A percentile compares a stretch with the other conserved stretches of the same genome.
Conservation (phyloP, 2,329 filamentous ascomycete species). For the Fusarium domesticum region DNA sequence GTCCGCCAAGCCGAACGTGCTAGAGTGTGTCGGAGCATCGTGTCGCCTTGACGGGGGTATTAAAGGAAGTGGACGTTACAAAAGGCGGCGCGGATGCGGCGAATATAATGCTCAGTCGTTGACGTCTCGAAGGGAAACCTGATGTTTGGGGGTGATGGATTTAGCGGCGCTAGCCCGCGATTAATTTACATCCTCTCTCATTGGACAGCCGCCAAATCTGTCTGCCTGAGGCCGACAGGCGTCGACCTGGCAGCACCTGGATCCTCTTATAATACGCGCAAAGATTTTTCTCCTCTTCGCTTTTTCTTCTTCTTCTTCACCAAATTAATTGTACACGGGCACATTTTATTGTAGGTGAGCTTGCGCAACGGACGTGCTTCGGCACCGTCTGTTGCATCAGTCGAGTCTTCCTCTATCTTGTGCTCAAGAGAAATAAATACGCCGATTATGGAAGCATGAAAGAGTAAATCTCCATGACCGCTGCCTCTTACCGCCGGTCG, state of each 20-base stretch:
- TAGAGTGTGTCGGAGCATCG: slow-evolving; percentile 67
- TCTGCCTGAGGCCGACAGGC: slow-evolving; percentile 39
- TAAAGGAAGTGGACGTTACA: slow-evolving; percentile 39
- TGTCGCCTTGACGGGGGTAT: slow-evolving; percentile 54
- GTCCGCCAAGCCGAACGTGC: slow-evolving; percentile 67
- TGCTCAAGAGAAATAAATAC: slow-evolving; percentile 60
- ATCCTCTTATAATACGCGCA: slow-evolving; percentile 19
- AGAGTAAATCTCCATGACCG: slow-evolving; percentile 60
- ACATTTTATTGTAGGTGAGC: slow-evolving; percentile 71
- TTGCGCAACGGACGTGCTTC: slow-evolving; percentile 47
- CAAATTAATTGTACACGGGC: slow-evolving; percentile 62
- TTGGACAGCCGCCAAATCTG: slow-evolving; percentile 33
- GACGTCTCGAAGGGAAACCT: slow-evolving; percentile 40
- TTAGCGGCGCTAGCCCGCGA: slow-evolving; percentile 41
- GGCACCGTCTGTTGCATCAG: slow-evolving; percentile 40
- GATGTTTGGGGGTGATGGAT: slow-evolving; percentile 37
- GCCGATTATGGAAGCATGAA: slow-evolving; percentile 71
- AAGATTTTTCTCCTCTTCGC: slow-evolving; percentile 34
- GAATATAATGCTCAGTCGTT: slow-evolving; percentile 40
- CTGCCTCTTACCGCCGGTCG: slow-evolving; percentile 72
- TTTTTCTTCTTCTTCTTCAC: slow-evolving; percentile 42
- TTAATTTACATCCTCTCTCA: slow-evolving; percentile 45
- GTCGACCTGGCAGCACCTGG: slow-evolving; percentile 10
- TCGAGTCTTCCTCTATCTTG: slow-evolving; percentile 73
- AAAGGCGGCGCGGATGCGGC: slow-evolving; percentile 29